These are phyloP conservation scores for Blepharisma stoltei DNA, from an alignment of 73 alveolate genomes.

Conservation along the genomic window DNA sequence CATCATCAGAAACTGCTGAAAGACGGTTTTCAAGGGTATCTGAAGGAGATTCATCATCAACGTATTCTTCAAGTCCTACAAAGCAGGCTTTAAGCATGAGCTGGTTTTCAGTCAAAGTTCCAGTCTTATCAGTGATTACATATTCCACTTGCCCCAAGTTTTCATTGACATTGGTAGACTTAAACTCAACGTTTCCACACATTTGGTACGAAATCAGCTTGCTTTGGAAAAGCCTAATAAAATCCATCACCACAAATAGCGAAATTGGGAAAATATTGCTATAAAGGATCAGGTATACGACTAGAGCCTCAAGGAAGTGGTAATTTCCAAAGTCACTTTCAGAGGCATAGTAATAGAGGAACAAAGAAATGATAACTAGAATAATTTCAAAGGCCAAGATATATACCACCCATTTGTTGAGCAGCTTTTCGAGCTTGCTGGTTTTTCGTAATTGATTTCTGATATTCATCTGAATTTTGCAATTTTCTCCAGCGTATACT, in stretches of 20 bases:
- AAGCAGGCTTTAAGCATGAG: conserved; percentile 56
- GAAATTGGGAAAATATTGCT: conserved; percentile 43
- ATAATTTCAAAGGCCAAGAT: conserved; percentile 33
- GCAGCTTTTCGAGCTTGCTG: conserved; percentile 40
- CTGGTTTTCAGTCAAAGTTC: conserved; percentile 63
- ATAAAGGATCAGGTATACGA: conserved; percentile 46
- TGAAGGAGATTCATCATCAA: no score
- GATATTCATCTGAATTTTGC: conserved; percentile 34
- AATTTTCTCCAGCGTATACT: conserved; percentile 43
- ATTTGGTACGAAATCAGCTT: no score
- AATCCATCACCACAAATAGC: conserved; percentile 36
- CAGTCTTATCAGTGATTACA: conserved; percentile 65
- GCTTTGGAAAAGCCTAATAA: conserved; percentile 18
- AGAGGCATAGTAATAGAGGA: neutral
- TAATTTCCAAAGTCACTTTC: neutral
- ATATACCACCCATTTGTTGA: conserved; percentile 31
- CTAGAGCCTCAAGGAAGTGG: neutral
- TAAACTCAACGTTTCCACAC: no score
- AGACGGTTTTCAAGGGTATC: no score
- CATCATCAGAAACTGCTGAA: no score
- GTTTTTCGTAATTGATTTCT: conserved; percentile 39
- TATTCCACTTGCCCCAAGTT: conserved; percentile 67
- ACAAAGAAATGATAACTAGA: conserved; percentile 31
- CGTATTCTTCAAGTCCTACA: neutral
- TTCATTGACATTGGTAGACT: conserved; percentile 52